Evolutionary conservation across 345 rosid genomes (phyloP).

Genomic region (Lumnitzera racemosa): DNA sequence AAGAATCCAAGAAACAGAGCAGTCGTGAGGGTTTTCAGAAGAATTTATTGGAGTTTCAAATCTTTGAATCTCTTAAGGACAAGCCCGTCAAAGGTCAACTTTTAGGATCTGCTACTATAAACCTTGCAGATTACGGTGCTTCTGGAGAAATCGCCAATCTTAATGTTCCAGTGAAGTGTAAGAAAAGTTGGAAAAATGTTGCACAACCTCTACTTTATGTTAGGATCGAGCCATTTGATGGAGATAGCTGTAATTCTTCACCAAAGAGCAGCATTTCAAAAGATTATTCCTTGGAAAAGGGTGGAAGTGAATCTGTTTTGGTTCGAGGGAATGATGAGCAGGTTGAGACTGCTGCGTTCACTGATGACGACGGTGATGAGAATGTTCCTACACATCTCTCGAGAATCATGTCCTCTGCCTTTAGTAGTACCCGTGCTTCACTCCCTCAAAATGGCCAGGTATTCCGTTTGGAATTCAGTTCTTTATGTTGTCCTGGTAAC

Average conservation of each 20-base stretch:
- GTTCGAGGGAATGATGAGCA: slow-evolving; percentile 46
- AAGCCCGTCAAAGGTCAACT: slow-evolving; percentile 60
- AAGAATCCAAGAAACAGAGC: slow-evolving; percentile 37
- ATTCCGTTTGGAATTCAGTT: not conserved
- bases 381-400: slow-evolving; percentile 50
- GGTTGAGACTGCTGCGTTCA: slow-evolving; percentile 60
- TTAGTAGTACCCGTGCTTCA: slow-evolving; percentile 23
- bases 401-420: slow-evolving; percentile 32
- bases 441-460: slow-evolving; percentile 43
- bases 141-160: slow-evolving; percentile 35
- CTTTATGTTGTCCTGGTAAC: too few species aligned
- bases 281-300: slow-evolving; percentile 39
- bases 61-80: slow-evolving; percentile 60
- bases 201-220: slow-evolving; percentile 49
- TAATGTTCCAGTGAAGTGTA: slow-evolving; percentile 46
- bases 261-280: slow-evolving; percentile 20
- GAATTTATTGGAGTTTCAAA: slow-evolving; percentile 56
- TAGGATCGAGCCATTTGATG: slow-evolving; percentile 51
- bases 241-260: slow-evolving; percentile 28
- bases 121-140: slow-evolving; percentile 74
- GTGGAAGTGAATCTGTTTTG: slow-evolving; percentile 52
- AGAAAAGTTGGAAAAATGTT: slow-evolving; percentile 48
- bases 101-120: slow-evolving; percentile 67
- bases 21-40: slow-evolving; percentile 45
- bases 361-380: slow-evolving; percentile 66